A percentile compares a stretch with the other conserved stretches of the same genome.
Conservation (phyloP, 768 basidiomycete genomes). For the Trametes cingulata region DNA sequence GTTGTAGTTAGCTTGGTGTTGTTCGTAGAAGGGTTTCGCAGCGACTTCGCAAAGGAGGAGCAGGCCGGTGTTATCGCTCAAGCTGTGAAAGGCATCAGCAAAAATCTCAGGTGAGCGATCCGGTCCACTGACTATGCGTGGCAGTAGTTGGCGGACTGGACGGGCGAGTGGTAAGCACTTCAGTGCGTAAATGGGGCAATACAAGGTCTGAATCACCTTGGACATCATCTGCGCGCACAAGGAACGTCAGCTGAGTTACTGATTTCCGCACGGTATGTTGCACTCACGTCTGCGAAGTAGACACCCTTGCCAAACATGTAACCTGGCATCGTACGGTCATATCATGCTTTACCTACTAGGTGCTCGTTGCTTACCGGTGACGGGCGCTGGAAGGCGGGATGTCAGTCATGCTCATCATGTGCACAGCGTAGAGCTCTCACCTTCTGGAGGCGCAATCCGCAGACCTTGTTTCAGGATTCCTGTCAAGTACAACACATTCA, state of each 20-base stretch:
- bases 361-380: constrained; percentile 38
- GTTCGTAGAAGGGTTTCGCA: constrained; percentile 56
- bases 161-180: background rate
- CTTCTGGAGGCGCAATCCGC: constrained; percentile 66
- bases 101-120: background rate
- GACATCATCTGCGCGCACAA: constrained; percentile 68
- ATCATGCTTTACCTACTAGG: no score
- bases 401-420: background rate
- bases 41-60: constrained; percentile 64
- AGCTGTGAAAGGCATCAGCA: constrained; percentile 31
- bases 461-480: constrained; percentile 64
- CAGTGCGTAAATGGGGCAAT: background rate
- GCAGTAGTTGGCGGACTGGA: constrained; percentile 58
- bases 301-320: constrained; percentile 72
- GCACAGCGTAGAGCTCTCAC: constrained; percentile 27
- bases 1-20: constrained; percentile 45
- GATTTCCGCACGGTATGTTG: background rate
- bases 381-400: constrained; percentile 40
- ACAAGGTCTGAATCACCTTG: constrained; percentile 40
- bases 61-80: constrained; percentile 54
- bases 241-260: background rate
- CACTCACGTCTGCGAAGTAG: constrained; percentile 60
- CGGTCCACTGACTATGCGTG: constrained; percentile 43
- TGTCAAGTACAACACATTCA: constrained; percentile 17
- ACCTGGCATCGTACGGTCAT: constrained; percentile 21